Evolutionary conservation across 805 yeast genomes (phyloP), one percentile per base, ranked within the genome.

Genomic region (Ogataea allantospora): DNA sequence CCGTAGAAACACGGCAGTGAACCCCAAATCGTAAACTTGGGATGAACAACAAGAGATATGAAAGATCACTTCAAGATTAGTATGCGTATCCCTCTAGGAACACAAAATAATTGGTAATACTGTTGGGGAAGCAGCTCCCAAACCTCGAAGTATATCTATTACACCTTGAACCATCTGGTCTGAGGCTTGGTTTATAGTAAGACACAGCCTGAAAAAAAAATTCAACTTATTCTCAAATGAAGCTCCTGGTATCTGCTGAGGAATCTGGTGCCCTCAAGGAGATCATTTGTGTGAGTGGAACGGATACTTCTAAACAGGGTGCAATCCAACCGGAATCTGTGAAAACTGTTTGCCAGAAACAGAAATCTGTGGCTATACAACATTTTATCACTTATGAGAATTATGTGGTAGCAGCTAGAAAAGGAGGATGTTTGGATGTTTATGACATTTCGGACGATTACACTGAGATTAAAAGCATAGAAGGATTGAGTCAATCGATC

Each of bases 291-390:
- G 57, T 65, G 13, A 65, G 71, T 35, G 91, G 89, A 0, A 81
- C 91, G 0, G 95, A 89, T 53, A 88, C 96, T 3, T 83, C 96
- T 5, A 67, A 70, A 27, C 78, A 81, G 53, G 73, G 74, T 22
- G 82, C 83, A 0, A 60, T 66, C 9, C 85, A 81, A 54, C 95
- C 95, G 0, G 70, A 67, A 34, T 62, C 75, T 14, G 67, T 81
- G 9, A 50, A 50, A 7, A 64, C 64, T 16, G 35, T 45, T 16
- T 57, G 60, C 30, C 47, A 36, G 22, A 62, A 53, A 14, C 47
- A 61, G 1, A 57, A 66, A 33, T 51, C 46, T 30, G 52, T 67
- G 9, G 63, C 66, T 38, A 60, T 76, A 10, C 50, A 61, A 25
- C 60, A 65, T 28, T 38, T 60, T 14, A 39, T 49, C 7, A 22